A percentile compares a stretch with the other conserved stretches of the same genome.
Conservation (phyloP, 2,329 filamentous ascomycete genomes). For the Hypoxylon sp. region DNA sequence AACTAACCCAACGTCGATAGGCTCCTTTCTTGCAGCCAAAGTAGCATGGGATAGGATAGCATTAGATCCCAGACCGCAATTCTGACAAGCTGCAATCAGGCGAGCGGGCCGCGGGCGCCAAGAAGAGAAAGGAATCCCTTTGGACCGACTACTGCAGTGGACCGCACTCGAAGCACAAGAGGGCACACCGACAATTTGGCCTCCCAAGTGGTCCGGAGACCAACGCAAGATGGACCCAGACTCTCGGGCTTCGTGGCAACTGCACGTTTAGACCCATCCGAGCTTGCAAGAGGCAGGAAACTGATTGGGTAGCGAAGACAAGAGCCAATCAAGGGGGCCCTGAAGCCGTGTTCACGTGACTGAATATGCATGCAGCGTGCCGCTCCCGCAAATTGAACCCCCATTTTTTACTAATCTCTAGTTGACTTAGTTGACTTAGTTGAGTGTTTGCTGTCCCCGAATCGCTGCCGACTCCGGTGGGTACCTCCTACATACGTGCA, state of each 20-base stretch:
- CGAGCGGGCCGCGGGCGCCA: slow-evolving; percentile 39
- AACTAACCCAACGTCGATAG: slow-evolving; percentile 25
- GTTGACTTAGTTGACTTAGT: slow-evolving; percentile 26
- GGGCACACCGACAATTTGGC: slow-evolving; percentile 45
- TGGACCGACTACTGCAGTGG: slow-evolving; percentile 37
- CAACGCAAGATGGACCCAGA: slow-evolving; percentile 41
- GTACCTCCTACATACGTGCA: slow-evolving; percentile 15
- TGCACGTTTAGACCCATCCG: slow-evolving; percentile 23
- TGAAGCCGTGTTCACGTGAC: slow-evolving; percentile 50
- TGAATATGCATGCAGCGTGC: slow-evolving; percentile 53
- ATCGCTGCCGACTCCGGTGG: slow-evolving; percentile 31
- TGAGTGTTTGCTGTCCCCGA: slow-evolving; percentile 38
- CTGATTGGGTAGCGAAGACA: slow-evolving; percentile 34
- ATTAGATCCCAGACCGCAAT: slow-evolving; percentile 46
- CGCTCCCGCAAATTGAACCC: slow-evolving; percentile 51
- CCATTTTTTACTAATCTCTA: slow-evolving; percentile 46
- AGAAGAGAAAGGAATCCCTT: slow-evolving; percentile 37
- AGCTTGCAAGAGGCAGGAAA: slow-evolving; percentile 13
- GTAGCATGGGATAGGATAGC: slow-evolving; percentile 22
- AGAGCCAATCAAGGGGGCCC: slow-evolving; percentile 37
- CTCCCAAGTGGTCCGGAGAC: slow-evolving; percentile 16
- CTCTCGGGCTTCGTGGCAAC: slow-evolving; percentile 39
- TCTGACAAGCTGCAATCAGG: slow-evolving; percentile 42
- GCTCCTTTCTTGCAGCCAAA: slow-evolving; percentile 25
- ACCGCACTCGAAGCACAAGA: slow-evolving; percentile 33